Base-by-base conservation (phyloP, 805 yeast species). In the Candida chauliodis region DNA sequence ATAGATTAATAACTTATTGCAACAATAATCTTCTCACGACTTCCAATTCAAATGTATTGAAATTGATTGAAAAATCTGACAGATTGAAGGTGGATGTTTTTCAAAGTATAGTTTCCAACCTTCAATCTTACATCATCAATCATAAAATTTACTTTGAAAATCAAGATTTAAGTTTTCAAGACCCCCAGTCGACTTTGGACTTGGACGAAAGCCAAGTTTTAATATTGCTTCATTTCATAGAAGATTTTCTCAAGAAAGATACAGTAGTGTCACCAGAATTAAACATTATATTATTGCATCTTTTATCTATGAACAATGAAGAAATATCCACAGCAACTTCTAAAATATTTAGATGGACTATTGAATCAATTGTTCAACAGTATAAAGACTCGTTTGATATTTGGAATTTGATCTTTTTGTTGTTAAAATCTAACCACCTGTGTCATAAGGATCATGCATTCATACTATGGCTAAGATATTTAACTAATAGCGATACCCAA, bases 261-360 rank as follows among this genome's bases (percentile, higher is more conserved):
- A 28, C 31, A 9, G 10, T 5, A 3, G 18, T 11, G 14, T 9
- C 9, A 17, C 7, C 25, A 9, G 27, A 30, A 34, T 20, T 48
- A 13, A 63, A 58, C 37, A 16, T 38, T 10, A 31, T 66, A 7
- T 48, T 69, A 8, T 50, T 64, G 9, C 30, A 59, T n/a, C 62
- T 59, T 22, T 44, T 74, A 14, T 59, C 71, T 0, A 47, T 58
- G 23, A 63, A 61, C 21, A 73, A 69, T 16, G 67, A 61, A 5
- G 50, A 46, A 2, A 49, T 76, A 3, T 58, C 76, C 0, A 38
- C 55, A 1, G 38, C 47, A 3, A 63, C 73, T 0, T 61, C 74
- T 0, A 66, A 63, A 28, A 40, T 71, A 0, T 50, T 79, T 13
- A 70, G 80, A 43, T 82, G 87, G 88, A 72, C 78, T 57, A 63